Evolutionary conservation across 148 eudicot genomes (phyloP).

Genomic region (Gaultheria prostrata): DNA sequence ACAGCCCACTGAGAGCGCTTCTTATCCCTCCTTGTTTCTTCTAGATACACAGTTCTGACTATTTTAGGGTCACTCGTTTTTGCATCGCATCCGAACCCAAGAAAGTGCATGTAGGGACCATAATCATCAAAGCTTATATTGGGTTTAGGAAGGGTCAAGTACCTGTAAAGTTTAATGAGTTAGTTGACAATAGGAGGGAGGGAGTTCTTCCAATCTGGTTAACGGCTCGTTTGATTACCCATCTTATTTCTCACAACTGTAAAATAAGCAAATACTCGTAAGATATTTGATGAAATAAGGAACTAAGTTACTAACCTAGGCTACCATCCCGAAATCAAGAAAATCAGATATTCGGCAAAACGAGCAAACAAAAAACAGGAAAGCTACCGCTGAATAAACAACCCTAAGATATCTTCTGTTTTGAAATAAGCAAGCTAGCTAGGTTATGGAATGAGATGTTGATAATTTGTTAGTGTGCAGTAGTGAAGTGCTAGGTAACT

Average conservation of each 20-base stretch:
- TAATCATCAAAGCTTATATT: not conserved
- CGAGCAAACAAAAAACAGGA: too few relatives aligned
- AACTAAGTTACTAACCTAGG: not conserved
- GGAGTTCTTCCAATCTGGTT: not conserved
- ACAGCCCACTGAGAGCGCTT: too few relatives aligned
- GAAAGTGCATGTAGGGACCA: constrained; percentile 8
- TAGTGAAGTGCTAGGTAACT: not conserved
- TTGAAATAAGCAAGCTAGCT: too few relatives aligned
- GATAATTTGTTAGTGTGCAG: too few relatives aligned
- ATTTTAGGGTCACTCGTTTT: not conserved
- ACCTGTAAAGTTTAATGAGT: not conserved
- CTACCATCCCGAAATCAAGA: not conserved
- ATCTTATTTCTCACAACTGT: not conserved
- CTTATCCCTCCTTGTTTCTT: not conserved
- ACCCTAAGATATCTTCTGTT: too few relatives aligned
- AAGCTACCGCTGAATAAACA: too few relatives aligned
- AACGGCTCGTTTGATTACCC: not conserved
- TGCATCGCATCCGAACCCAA: constrained; percentile 9
- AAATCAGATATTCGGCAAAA: not conserved
- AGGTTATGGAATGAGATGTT: too few relatives aligned
- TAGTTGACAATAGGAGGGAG: not conserved
- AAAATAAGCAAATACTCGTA: too few relatives aligned
- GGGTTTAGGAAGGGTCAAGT: not conserved
- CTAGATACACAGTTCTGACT: not conserved
- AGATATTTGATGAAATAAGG: too few relatives aligned